Base-by-base conservation (phyloP, 2,329 filamentous ascomycete species). In the Penicillium sp. region DNA sequence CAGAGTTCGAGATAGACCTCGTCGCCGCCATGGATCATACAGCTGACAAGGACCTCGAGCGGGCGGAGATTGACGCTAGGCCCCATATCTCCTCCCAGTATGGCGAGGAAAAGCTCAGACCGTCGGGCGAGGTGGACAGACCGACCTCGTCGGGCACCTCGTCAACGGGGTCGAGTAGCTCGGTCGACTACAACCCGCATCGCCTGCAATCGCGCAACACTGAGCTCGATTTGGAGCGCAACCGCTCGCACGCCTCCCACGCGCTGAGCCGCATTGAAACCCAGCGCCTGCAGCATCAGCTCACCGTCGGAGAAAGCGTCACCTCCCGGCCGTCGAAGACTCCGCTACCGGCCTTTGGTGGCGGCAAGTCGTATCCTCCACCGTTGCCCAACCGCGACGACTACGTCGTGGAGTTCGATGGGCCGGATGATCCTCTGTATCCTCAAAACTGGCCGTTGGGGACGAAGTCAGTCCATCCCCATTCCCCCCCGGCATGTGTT, bases 361-460 rank as follows among this genome's bases (percentile, higher is more conserved):
- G 35, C 11, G 74, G 70, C 3, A 78, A 76, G 48, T 64, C 72
- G 1, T 76, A 73, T 41, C 76, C 76, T 2, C 74, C 75, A 7
- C 65, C 60, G 2, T 50, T 79, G 6, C 74, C 74, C 4, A 69
- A 69, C 4, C 62, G 66, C 19, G 74, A 78, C 36, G 72, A 77
- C 33, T 79, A 78, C 46, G 74, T 78, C 3, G 75, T 78, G 4
- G 75, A 78, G 35, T 79, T 78, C 42, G 74, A 77, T 45, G 75
- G 75, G 2, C 63, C 62, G 0, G 59, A 74, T 41, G 76, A 78
- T 47, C 74, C 74, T 2, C 14, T 74, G 14, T 73, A 78, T 48
- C 73, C 75, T 1, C 70, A 76, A 53, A 79, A 78, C 42, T 78
- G 75, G 74, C 59, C 68, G 0, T 27, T 70, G 7, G 64, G 55